Conservation (phyloP, 2,329 filamentous ascomycete genomes). For the Exserohilum rostratum region DNA sequence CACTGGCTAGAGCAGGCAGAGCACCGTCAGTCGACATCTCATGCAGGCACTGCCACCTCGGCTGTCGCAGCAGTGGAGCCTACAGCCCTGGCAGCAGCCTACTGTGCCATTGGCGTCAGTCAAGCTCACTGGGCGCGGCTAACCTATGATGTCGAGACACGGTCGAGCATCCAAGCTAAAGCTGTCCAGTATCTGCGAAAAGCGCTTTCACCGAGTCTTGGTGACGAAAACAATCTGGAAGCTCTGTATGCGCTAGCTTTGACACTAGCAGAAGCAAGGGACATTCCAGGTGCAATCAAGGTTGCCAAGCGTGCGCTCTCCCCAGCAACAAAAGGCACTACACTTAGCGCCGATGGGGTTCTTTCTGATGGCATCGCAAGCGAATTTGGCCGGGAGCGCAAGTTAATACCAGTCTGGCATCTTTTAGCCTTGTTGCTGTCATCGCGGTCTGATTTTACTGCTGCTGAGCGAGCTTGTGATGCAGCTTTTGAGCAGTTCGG, state of each 20-base stretch:
- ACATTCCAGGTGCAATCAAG: constrained; percentile 80
- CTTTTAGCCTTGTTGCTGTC: constrained; percentile 84
- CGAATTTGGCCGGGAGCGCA: constrained; percentile 60
- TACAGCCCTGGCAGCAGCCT: constrained; percentile 66
- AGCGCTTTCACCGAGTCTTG: constrained; percentile 71
- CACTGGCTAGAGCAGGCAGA: constrained; percentile 70
- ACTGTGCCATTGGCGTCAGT: constrained; percentile 83
- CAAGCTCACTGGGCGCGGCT: constrained; percentile 86
- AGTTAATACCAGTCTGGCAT: constrained; percentile 86
- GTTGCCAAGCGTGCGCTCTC: constrained; percentile 78
- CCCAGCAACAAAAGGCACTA: constrained; percentile 52
- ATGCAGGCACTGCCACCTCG: constrained; percentile 36
- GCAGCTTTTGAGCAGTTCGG: constrained; percentile 90
- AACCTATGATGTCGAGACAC: constrained; percentile 74
- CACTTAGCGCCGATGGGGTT: constrained; percentile 41
- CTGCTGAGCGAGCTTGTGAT: constrained; percentile 82
- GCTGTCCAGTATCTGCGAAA: constrained; percentile 78
- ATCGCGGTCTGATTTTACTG: constrained; percentile 81
- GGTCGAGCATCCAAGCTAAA: constrained; percentile 75
- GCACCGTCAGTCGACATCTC: constrained; percentile 32
- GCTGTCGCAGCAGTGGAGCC: constrained; percentile 59
- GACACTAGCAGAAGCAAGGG: constrained; percentile 86
- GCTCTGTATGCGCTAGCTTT: constrained; percentile 80
- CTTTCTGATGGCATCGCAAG: constrained; percentile 32
- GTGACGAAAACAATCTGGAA: constrained; percentile 71